Conservation (phyloP, 495 filamentous ascomycete species). For the Penicillium riverlandense region DNA sequence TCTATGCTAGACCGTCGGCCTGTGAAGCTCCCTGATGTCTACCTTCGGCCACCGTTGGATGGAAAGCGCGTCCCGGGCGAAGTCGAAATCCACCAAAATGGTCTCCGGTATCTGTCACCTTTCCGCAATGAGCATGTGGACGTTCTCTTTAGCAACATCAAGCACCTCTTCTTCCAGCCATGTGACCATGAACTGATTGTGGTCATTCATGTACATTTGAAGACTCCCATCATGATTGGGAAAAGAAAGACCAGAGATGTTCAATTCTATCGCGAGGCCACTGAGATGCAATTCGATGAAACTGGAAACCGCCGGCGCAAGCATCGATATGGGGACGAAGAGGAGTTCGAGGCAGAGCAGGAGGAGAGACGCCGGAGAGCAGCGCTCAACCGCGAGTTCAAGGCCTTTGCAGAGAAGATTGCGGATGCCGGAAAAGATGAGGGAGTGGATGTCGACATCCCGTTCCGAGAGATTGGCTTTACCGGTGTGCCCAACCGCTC, state of each 20-base stretch:
- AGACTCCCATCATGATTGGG: constrained; percentile 96
- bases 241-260: constrained; percentile 99
- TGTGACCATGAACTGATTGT: constrained; percentile 94
- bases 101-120: constrained; percentile 93
- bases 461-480: constrained; percentile 94
- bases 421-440: constrained; percentile 80
- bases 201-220: constrained; percentile 94
- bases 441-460: constrained; percentile 87
- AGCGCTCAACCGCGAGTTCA: constrained; percentile 91
- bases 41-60: constrained; percentile 88
- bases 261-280: constrained; percentile 97
- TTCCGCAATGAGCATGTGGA: constrained; percentile 79
- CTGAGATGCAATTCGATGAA: constrained; percentile 98
- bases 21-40: constrained; percentile 79
- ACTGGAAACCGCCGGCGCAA: constrained; percentile 96
- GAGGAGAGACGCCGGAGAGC: constrained; percentile 87
- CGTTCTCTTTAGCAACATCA: constrained; percentile 96
- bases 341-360: constrained; percentile 97
- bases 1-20: constrained; percentile 67
- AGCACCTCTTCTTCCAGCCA: constrained; percentile 98
- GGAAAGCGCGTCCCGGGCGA: constrained; percentile 92
- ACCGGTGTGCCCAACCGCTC: constrained; percentile 92
- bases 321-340: constrained; percentile 97
- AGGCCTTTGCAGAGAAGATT: constrained; percentile 95
- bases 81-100: constrained; percentile 96